phyloP scores from a whole-genome alignment of 139 green algal genomes.

The Chlorella sp. region DNA sequence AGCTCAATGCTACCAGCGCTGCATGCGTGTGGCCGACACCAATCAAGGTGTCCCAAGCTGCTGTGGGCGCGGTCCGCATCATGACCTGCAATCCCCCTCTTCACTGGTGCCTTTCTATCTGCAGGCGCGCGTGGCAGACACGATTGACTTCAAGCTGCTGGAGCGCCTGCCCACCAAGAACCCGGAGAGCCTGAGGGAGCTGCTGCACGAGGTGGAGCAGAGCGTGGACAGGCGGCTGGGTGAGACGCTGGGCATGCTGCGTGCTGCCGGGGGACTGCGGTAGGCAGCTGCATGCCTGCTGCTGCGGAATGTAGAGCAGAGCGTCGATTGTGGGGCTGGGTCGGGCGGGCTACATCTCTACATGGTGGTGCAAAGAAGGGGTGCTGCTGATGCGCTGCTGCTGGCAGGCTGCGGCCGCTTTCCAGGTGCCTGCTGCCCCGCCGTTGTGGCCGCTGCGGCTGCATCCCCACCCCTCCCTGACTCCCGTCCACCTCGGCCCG shows the following conservation, averaged over 20 bases:
- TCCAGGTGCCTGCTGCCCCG: background rate
- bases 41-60: no score
- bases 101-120: background rate
- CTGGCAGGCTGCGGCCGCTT: background rate
- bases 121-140: constrained; percentile 8
- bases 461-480: background rate
- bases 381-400: no score
- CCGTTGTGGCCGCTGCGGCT: no score
- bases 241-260: background rate
- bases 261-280: no score
- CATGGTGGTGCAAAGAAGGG: background rate
- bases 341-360: background rate
- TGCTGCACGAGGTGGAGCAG: constrained; percentile 31
- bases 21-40: no score
- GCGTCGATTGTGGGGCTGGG: background rate
- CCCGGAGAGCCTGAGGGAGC: constrained; percentile 19
- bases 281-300: no score
- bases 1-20: no score
- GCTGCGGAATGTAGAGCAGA: background rate
- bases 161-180: constrained; percentile 32
- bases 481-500: background rate
- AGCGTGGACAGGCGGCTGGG: constrained; percentile 3
- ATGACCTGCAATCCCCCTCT: no score
- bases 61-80: no score
- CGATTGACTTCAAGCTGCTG: constrained; percentile 22